Evolutionary conservation across 108 stramenopile species (phyloP), one percentile per base, ranked within the genome.

Genomic region (Conticribra guillardii): DNA sequence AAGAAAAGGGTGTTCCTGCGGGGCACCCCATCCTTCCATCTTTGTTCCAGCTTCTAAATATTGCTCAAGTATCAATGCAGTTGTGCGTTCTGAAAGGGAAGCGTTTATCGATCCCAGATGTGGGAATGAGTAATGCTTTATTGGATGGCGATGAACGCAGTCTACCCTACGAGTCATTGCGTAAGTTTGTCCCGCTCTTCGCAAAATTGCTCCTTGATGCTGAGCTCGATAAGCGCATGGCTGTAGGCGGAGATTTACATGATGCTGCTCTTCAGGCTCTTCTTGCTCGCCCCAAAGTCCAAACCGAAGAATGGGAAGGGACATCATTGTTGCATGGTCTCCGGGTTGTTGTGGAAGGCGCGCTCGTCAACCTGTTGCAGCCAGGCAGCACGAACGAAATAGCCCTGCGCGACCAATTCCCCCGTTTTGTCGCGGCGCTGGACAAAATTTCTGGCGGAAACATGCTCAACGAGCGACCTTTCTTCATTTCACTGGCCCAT

Each of bases 41-140:
- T 2, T 44, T 92, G 22, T 56, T 95, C 28, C 94, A 95, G 73
- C 52, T 95, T 37, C 62, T 95, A n/a, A 81, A 88, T 76, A 82
- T 95, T 54, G 89, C 87, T 26, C 77, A 82, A 48, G 85, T 82
- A 69, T 91, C 94, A 16, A 82, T 81, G n/a, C 83, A 88, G 21
- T 61, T 92, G 28, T 95, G 94, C 80, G 89, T 88, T 4, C 21
- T 82, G 30, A 83, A 88, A 61, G 93, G 89, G 23, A 82, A 69
- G 50, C 60, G 55, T 33, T 88, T 82, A 63, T 53, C 80, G 33
- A 64, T 95, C 56, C 90, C 91, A 3, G 85, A 86, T 44, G 71
- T 69, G 1, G 94, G 94, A 17, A 55, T 95, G 23, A 22, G 46
- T 16, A 41, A 69, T 22, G 55, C 52, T 11, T 11, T 46, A 9